These are phyloP conservation scores for Botryosphaeria agaves DNA, from an alignment of 2,329 filamentous ascomycete genomes.

Conservation along the genomic window DNA sequence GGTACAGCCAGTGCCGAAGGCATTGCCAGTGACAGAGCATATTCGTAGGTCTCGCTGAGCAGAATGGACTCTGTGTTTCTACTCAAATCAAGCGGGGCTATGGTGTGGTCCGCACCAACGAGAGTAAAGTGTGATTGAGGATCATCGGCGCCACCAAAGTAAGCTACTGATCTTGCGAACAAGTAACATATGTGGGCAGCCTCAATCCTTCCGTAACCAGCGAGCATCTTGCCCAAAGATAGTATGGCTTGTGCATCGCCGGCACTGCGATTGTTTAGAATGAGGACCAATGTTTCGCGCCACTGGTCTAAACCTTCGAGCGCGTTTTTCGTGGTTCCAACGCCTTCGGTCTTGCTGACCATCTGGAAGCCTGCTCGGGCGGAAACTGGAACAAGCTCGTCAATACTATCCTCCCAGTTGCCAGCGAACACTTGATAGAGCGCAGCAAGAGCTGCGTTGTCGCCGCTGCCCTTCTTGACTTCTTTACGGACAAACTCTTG, in stretches of 20 bases:
- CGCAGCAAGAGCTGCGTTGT: conserved; percentile 75
- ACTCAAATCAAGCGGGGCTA: conserved; percentile 52
- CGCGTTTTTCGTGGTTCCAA: conserved; percentile 49
- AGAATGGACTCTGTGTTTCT: conserved; percentile 75
- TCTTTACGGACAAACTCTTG: conserved; percentile 94
- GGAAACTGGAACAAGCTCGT: conserved; percentile 85
- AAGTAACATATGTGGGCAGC: conserved; percentile 90
- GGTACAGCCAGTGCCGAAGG: conserved; percentile 45
- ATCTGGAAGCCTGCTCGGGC: conserved; percentile 85
- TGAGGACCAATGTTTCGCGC: conserved; percentile 73
- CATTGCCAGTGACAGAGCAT: conserved; percentile 56
- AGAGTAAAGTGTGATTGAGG: conserved; percentile 62
- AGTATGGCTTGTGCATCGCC: conserved; percentile 64
- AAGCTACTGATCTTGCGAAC: conserved; percentile 53
- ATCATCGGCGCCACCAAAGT: conserved; percentile 76
- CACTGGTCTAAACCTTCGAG: conserved; percentile 82
- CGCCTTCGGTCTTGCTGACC: conserved; percentile 53
- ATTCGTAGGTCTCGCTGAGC: conserved; percentile 93
- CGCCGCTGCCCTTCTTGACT: conserved; percentile 63
- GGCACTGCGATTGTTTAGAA: conserved; percentile 72
- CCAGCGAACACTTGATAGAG: conserved; percentile 89
- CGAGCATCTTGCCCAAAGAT: conserved; percentile 65
- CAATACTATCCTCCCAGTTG: conserved; percentile 85
- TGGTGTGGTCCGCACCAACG: conserved; percentile 66
- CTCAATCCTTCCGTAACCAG: conserved; percentile 73